These are phyloP conservation scores for Tuber microsphaerosporum DNA, from an alignment of 495 filamentous ascomycete species.

Conservation along the genomic window DNA sequence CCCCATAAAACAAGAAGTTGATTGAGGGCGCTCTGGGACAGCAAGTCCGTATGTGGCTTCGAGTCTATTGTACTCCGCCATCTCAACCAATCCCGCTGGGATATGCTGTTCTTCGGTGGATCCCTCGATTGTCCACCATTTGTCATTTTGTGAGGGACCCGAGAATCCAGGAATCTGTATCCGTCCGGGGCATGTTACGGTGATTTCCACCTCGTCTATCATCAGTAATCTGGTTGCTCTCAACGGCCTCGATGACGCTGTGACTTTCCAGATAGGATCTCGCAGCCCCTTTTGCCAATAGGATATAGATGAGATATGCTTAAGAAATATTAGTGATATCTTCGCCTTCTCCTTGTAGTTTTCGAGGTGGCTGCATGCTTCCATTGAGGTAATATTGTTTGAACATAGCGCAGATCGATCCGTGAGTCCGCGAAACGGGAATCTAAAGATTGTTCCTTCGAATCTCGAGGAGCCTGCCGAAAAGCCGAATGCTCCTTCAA, in stretches of 20 bases:
- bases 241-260: neutral
- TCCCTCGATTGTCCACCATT: neutral
- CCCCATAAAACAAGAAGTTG: no score
- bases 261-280: slow-evolving; percentile 19
- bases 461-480: no score
- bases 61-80: neutral
- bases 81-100: slow-evolving; percentile 9
- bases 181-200: neutral
- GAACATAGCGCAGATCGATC: neutral
- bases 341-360: slow-evolving; percentile 22
- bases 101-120: neutral
- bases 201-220: neutral
- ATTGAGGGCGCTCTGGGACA: no score
- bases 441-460: no score
- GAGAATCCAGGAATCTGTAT: neutral
- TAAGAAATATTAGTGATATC: slow-evolving; percentile 25
- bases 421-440: no score
- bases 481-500: no score
- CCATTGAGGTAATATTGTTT: neutral
- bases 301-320: slow-evolving; percentile 21
- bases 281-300: slow-evolving; percentile 15
- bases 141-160: neutral
- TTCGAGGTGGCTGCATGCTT: slow-evolving; percentile 12
- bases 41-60: no score
- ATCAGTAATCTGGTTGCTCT: neutral